phyloP scores from a whole-genome alignment of 306 rosid genomes.

The Rosa rugosa region DNA sequence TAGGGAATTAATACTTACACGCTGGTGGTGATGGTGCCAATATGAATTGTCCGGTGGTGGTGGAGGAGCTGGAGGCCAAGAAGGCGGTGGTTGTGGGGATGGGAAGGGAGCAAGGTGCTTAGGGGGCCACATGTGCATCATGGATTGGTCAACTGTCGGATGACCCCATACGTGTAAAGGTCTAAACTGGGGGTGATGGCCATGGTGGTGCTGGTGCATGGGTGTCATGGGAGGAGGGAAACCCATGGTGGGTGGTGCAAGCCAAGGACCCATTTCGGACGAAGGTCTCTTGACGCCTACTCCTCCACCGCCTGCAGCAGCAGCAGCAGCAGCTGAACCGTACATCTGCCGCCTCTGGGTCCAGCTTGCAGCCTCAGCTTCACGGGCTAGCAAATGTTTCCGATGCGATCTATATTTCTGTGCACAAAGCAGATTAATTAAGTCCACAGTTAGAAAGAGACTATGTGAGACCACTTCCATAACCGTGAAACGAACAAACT shows the following conservation, averaged over 20 bases:
- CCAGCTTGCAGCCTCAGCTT: conserved; percentile 94
- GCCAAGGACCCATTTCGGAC: conserved; percentile 46
- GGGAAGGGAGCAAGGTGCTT: conserved; percentile 40
- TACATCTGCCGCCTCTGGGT: conserved; percentile 65
- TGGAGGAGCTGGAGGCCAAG: conserved; percentile 44
- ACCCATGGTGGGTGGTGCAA: conserved; percentile 60
- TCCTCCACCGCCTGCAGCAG: conserved; percentile 17
- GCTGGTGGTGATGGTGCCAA: conserved; percentile 66
- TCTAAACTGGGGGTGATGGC: conserved; percentile 59
- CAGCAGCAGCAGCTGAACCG: conserved; percentile 25
- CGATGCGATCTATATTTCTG: conserved; percentile 94
- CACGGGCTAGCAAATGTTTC: conserved; percentile 89
- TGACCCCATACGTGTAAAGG: conserved; percentile 99
- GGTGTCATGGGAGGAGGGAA: conserved; percentile 63
- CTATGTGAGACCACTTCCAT: neutral
- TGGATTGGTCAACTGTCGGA: conserved; percentile 64
- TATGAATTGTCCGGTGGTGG: conserved; percentile 53
- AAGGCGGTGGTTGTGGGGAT: conserved; percentile 26
- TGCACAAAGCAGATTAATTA: neutral
- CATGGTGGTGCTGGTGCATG: conserved; percentile 10
- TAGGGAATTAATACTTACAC: conserved; percentile 32
- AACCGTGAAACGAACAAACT: neutral
- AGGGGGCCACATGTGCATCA: conserved; percentile 62
- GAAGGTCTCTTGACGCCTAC: conserved; percentile 42
- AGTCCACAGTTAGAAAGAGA: neutral